Evolutionary conservation across 1,139 yeast genomes (phyloP), one percentile per base, ranked within the genome.

Genomic region (Pichia sp.): DNA sequence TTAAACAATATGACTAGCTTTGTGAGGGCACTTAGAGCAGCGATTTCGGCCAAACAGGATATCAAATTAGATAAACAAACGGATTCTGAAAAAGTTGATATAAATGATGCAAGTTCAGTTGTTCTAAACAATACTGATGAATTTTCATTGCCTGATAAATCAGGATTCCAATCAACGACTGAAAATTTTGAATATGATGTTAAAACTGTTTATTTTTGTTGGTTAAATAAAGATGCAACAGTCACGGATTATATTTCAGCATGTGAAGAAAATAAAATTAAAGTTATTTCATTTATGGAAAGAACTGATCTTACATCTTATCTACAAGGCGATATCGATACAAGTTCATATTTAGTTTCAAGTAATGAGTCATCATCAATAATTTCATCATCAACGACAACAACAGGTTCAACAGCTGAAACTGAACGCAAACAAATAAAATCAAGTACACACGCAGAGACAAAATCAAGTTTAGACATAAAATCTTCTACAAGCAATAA

Each of bases 301-400:
- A 82, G 95, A 64, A 82, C 90, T 4, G 96, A 90, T 59, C 73
- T 92, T 52, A 72, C 82, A 42, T 76, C 87, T 23, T 89, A 94
- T 90, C 71, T 90, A 48, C 74, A 74, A 50, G 96, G 95, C 4
- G 72, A 78, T 29, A 69, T 77, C 7, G 80, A 74, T 38, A 65
- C 71, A 6, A 78, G 85, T 52, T 71, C 76, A 42, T 80, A 76
- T 56, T 64, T 78, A 30, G 64, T 62, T 48, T 20, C 4, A 22
- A 20, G 23, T 1, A 39, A 46, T n/a, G 30, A 41, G 11, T 6
- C 34, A 10, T 7, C 11, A 31, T 2, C 26, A 29, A 29, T 9
- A 8, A 9, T 29, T 29, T 4, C 30, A 8, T 11, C 30, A n/a
- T 8, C 23, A 41, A 40, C 16, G 25, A 6, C 6, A 6, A 28